phyloP scores from a whole-genome alignment of 2,329 filamentous ascomycete genomes.

The Neurospora crassa region DNA sequence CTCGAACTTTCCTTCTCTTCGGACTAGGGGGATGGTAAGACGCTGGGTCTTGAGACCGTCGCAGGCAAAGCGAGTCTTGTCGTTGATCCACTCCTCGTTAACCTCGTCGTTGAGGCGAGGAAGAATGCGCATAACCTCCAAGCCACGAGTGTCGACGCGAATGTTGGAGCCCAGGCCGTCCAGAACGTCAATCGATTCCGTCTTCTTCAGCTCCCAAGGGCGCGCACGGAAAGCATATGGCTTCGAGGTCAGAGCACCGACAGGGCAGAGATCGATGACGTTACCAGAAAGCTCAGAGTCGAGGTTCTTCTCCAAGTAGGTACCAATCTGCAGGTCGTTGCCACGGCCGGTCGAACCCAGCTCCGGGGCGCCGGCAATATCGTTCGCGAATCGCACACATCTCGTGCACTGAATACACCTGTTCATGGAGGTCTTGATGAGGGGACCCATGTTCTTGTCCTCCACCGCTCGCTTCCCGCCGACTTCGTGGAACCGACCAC shows the following conservation, averaged over 20 bases:
- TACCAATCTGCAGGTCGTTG: slow-evolving; percentile 96
- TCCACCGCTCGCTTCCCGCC: slow-evolving; percentile 95
- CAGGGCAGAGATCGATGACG: slow-evolving; percentile 95
- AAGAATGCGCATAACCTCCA: slow-evolving; percentile 92
- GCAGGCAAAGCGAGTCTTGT: slow-evolving; percentile 93
- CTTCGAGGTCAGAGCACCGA: slow-evolving; percentile 92
- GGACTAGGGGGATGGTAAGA: slow-evolving; percentile 83
- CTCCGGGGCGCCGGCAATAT: slow-evolving; percentile 91
- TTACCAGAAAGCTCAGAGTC: slow-evolving; percentile 94
- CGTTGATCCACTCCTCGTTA: slow-evolving; percentile 99
- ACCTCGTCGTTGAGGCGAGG: slow-evolving; percentile 94
- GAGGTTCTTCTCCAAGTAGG: slow-evolving; percentile 89
- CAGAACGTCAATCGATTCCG: slow-evolving; percentile 89
- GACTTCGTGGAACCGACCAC: slow-evolving; percentile 93
- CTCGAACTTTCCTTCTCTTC: slow-evolving; percentile 82
- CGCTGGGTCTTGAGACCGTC: slow-evolving; percentile 95
- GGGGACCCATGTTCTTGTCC: slow-evolving; percentile 97
- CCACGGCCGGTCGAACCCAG: slow-evolving; percentile 90
- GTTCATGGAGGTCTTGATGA: slow-evolving; percentile 99
- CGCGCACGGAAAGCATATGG: slow-evolving; percentile 95
- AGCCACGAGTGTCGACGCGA: slow-evolving; percentile 80
- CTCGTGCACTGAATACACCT: slow-evolving; percentile 98
- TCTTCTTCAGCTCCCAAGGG: slow-evolving; percentile 95
- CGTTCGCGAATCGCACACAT: slow-evolving; percentile 95
- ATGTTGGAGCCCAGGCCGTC: slow-evolving; percentile 93